Conservation (phyloP, 345 rosid species). For the Bruguiera parviflora region DNA sequence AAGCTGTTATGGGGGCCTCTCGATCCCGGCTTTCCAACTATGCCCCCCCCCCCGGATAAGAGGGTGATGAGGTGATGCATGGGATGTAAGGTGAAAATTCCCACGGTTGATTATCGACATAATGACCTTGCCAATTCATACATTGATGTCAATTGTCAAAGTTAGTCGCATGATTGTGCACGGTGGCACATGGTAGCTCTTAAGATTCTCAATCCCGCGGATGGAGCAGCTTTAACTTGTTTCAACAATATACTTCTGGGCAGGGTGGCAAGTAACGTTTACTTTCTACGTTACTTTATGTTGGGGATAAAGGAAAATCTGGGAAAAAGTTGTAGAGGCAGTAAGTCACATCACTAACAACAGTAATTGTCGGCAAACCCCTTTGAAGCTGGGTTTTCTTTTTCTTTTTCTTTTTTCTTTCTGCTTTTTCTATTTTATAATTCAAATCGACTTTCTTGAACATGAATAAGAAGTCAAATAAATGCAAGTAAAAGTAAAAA, state of each 20-base stretch:
- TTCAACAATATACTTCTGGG: background rate
- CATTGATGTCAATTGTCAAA: constrained; percentile 2
- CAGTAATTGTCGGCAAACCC: constrained; percentile 68
- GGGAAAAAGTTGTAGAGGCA: background rate
- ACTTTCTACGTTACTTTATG: constrained; percentile 9
- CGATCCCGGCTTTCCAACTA: constrained; percentile 23
- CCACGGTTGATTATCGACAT: constrained; percentile 19
- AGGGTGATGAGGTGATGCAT: constrained; percentile 19
- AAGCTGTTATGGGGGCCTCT: constrained; percentile 33
- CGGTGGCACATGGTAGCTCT: constrained; percentile 3
- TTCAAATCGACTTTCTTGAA: too few species aligned
- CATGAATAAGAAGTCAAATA: too few species aligned
- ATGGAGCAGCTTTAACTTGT: background rate
- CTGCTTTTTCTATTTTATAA: too few species aligned
- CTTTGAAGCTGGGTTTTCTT: background rate
- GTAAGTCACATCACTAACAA: constrained; percentile 22
- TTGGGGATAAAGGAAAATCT: background rate
- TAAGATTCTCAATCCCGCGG: background rate
- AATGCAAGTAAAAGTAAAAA: too few species aligned
- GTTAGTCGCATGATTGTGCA: background rate
- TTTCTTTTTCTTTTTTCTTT: too few species aligned
- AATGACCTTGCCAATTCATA: constrained; percentile 29
- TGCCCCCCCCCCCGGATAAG: constrained; percentile 18
- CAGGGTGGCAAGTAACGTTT: background rate
- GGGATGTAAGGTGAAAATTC: constrained; percentile 4